Evolutionary conservation across 1,139 yeast species (phyloP).

Genomic region (Suhomyces yuchorum): DNA sequence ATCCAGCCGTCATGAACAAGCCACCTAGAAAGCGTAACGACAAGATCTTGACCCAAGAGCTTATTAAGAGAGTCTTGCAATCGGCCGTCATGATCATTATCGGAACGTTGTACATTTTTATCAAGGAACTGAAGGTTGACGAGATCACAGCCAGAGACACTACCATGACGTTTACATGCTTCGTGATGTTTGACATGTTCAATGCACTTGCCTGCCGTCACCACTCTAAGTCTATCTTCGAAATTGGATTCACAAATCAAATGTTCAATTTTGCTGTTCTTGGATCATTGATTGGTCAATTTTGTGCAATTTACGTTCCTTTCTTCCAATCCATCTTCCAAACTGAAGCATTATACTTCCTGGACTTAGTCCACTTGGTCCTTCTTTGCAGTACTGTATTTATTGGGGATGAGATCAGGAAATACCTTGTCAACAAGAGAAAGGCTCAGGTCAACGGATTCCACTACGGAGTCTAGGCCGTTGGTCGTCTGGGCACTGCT

Average conservation of each 20-base stretch:
- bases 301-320: conserved; percentile 90
- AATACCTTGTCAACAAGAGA: conserved; percentile 35
- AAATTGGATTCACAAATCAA: conserved; percentile 74
- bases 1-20: conserved; percentile 88
- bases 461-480: conserved; percentile 15
- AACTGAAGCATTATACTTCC: conserved; percentile 78
- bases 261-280: conserved; percentile 94
- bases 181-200: conserved; percentile 93
- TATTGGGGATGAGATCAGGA: conserved; percentile 80
- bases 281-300: conserved; percentile 88
- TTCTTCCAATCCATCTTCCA: conserved; percentile 90
- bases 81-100: conserved; percentile 69
- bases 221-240: conserved; percentile 75
- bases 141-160: conserved; percentile 90
- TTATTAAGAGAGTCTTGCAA: conserved; percentile 71
- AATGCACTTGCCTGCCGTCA: conserved; percentile 94
- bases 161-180: conserved; percentile 98
- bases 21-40: conserved; percentile 91
- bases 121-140: conserved; percentile 81
- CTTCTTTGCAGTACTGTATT: conserved; percentile 77
- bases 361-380: conserved; percentile 66
- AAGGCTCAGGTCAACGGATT: conserved; percentile 11
- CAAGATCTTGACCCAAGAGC: conserved; percentile 68
- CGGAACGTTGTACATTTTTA: conserved; percentile 85
- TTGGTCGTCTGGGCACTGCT: conserved; percentile 1